Evolutionary conservation across 352 stramenopile species (phyloP), one percentile per base, ranked within the genome.

Genomic region (Aphanomyces astaci): DNA sequence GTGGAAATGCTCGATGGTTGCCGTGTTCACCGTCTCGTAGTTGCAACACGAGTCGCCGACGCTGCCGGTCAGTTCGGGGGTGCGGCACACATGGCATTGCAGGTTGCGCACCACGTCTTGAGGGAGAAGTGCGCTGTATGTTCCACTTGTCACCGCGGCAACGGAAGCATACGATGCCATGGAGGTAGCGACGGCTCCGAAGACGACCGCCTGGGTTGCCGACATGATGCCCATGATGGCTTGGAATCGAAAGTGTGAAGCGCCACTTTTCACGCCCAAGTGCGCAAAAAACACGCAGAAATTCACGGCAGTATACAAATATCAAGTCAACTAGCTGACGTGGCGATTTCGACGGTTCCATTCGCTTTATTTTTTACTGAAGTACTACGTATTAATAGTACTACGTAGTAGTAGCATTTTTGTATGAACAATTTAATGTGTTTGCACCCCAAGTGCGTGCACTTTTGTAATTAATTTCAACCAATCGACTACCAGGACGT

Each of bases 21-120:
- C 86, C 63, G 87, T 89, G 71, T 92, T 80, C 57, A 95, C 87
- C 4, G 81, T 92, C 72, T 92, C 78, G 72, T 89, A 92, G 74
- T 93, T 79, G 73, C 85, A 95, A 7, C 79, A 85, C 28, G 85
- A 92, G 75, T 95, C 87, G 60, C 82, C 77, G 31, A 95, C 86
- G 57, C 80, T 93, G 62, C 86, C 86, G 24, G 73, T 88, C 45
- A 93, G 80, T 66, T 91, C 83, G 24, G 83, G 85, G 24, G 85
- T 93, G 71, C 87, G 75, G 64, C 85, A 93, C 60, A 93, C 83
- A 48, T 89, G 81, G 64, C 82, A 92, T 70, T 93, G 85, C 28
- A 93, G 53, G 53, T 68, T 68, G 32, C 51, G 46, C 19, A 68
- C 40, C 22, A 68, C 48, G 19, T 68, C 62, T 59, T 39, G 33